Evolutionary conservation across 805 yeast species (phyloP).

Genomic region (Lipomyces lipofer): DNA sequence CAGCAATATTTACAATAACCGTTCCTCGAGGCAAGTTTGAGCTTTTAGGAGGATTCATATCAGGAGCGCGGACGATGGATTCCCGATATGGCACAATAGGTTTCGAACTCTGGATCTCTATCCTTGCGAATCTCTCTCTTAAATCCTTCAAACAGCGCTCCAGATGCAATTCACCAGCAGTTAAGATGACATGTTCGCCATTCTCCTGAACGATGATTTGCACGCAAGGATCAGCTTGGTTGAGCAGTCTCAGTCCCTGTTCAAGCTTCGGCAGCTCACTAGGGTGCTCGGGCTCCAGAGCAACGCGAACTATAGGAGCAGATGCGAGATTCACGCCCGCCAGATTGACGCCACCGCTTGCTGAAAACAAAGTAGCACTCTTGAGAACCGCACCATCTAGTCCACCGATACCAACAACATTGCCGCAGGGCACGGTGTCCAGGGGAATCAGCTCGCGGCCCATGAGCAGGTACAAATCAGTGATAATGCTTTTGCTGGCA

Average conservation of each 20-base stretch:
- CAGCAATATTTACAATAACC: constrained; percentile 40
- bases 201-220: constrained; percentile 80
- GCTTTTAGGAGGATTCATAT: constrained; percentile 53
- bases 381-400: constrained; percentile 78
- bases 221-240: constrained; percentile 93
- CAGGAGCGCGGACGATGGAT: constrained; percentile 59
- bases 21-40: constrained; percentile 53
- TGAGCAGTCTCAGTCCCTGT: constrained; percentile 71
- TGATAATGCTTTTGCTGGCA: constrained; percentile 57
- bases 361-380: constrained; percentile 76
- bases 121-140: constrained; percentile 86
- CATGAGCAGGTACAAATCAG: constrained; percentile 80
- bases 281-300: constrained; percentile 92
- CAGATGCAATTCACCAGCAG: constrained; percentile 95
- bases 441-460: constrained; percentile 84
- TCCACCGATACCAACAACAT: constrained; percentile 92
- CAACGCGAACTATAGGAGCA: constrained; percentile 92
- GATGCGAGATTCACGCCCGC: constrained; percentile 69
- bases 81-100: constrained; percentile 96
- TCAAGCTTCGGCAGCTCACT: constrained; percentile 73
- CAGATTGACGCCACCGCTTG: constrained; percentile 64
- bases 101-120: constrained; percentile 80
- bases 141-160: constrained; percentile 93
- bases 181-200: constrained; percentile 91
- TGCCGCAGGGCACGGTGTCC: constrained; percentile 87